Percentiles rank a stretch among this genome's conserved stretches.
Conservation (phyloP, 2,329 filamentous ascomycete genomes). For the Fusarium bactridioides region DNA sequence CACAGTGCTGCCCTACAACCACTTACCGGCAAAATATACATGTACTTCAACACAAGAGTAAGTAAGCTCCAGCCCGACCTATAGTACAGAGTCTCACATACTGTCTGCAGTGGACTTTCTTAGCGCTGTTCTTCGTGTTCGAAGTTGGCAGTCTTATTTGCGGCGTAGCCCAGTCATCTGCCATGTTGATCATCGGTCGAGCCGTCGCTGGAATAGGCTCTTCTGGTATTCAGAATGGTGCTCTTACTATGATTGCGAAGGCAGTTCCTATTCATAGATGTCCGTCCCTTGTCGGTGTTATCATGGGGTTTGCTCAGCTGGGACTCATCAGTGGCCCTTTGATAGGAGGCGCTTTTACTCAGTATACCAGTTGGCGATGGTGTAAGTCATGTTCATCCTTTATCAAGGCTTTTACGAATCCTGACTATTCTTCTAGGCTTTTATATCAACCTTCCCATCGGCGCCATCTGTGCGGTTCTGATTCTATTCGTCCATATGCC, state of each 20-base stretch:
- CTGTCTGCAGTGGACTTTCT: slow-evolving; percentile 38
- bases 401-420: not conserved
- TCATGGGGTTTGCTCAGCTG: slow-evolving; percentile 50
- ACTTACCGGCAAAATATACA: slow-evolving; percentile 61
- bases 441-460: slow-evolving; percentile 58
- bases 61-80: slow-evolving; percentile 45
- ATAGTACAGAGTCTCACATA: slow-evolving; percentile 19
- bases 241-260: slow-evolving; percentile 45
- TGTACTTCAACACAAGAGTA: slow-evolving; percentile 40
- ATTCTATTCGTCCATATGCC: slow-evolving; percentile 49
- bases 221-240: slow-evolving; percentile 53
- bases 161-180: slow-evolving; percentile 53
- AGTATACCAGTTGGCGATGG: slow-evolving; percentile 55
- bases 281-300: slow-evolving; percentile 41
- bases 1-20: slow-evolving; percentile 58
- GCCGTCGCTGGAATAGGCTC: slow-evolving; percentile 57
- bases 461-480: slow-evolving; percentile 45
- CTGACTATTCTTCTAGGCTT: slow-evolving; percentile 45
- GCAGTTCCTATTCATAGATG: slow-evolving; percentile 41
- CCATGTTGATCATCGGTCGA: slow-evolving; percentile 59
- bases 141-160: slow-evolving; percentile 57
- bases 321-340: slow-evolving; percentile 58
- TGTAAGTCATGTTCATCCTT: slow-evolving; percentile 40
- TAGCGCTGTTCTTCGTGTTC: slow-evolving; percentile 44
- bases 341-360: slow-evolving; percentile 53